Conservation (phyloP, 2,329 filamentous ascomycete species). For the Neofusicoccum ribis region DNA sequence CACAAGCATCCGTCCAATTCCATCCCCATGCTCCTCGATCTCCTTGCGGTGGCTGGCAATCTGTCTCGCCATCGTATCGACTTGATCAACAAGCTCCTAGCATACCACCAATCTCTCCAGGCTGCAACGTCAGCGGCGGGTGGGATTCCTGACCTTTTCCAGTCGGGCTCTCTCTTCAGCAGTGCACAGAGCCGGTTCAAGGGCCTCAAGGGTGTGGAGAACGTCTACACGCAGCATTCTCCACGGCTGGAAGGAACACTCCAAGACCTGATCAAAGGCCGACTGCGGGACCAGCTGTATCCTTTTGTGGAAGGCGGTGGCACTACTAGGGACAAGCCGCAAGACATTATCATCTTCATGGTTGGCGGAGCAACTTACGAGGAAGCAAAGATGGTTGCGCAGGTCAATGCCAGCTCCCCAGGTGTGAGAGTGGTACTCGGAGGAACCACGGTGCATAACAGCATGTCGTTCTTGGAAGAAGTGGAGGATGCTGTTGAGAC, state of each 20-base stretch:
- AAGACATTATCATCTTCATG: constrained; percentile 95
- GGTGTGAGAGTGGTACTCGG: constrained; percentile 87
- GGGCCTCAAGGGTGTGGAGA: constrained; percentile 94
- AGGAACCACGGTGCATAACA: constrained; percentile 86
- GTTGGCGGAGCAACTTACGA: constrained; percentile 93
- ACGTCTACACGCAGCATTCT: constrained; percentile 97
- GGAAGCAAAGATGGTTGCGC: constrained; percentile 93
- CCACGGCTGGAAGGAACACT: constrained; percentile 83
- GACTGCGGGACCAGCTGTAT: constrained; percentile 81
- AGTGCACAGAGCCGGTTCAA: constrained; percentile 86
- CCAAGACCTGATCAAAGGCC: constrained; percentile 90
- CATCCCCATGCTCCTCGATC: constrained; percentile 79
- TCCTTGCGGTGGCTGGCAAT: constrained; percentile 80
- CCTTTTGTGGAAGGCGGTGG: constrained; percentile 90
- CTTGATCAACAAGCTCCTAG: constrained; percentile 77
- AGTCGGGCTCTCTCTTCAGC: constrained; percentile 83
- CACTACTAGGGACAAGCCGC: constrained; percentile 88
- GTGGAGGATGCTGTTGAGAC: constrained; percentile 83
- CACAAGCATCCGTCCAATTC: constrained; percentile 82
- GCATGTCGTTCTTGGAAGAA: constrained; percentile 83
- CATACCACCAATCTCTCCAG: constrained; percentile 85
- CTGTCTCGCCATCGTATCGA: constrained; percentile 74
- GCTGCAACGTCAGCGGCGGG: constrained; percentile 59
- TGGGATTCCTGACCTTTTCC: constrained; percentile 91
- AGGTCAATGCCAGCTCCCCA: constrained; percentile 86